phyloP scores from a whole-genome alignment of 495 filamentous ascomycete species.

The Terfezia boudieri region DNA sequence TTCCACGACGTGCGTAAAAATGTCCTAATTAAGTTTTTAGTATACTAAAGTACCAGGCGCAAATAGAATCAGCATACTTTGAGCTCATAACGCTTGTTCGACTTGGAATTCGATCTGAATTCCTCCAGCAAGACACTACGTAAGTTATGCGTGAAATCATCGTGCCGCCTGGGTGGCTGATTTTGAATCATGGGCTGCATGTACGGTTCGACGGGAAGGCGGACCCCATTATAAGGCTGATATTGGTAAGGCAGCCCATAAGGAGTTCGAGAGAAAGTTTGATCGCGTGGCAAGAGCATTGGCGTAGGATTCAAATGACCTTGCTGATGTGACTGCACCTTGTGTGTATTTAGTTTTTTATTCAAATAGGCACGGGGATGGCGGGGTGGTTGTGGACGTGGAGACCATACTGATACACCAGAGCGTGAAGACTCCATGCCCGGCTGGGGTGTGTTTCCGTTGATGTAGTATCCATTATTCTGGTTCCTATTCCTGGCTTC shows the following conservation, averaged over 20 bases:
- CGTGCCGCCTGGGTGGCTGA: slow-evolving; percentile 31
- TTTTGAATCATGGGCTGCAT: slow-evolving; percentile 25
- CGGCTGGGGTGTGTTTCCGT: slow-evolving; percentile 27
- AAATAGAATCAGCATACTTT: slow-evolving; percentile 30
- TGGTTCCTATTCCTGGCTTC: slow-evolving; percentile 24
- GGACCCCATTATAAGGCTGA: slow-evolving; percentile 15
- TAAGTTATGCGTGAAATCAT: slow-evolving; percentile 39
- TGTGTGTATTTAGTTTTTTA: not conserved
- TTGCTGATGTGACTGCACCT: too few species aligned
- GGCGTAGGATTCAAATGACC: not conserved
- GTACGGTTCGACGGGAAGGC: slow-evolving; percentile 19
- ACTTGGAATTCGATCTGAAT: slow-evolving; percentile 52
- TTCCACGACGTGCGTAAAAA: slow-evolving; percentile 74
- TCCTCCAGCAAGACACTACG: slow-evolving; percentile 58
- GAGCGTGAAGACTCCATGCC: slow-evolving; percentile 24
- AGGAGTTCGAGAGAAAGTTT: slow-evolving; percentile 7
- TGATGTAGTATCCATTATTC: slow-evolving; percentile 36
- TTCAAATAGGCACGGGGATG: not conserved
- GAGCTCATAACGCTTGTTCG: slow-evolving; percentile 60
- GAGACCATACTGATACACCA: slow-evolving; percentile 23
- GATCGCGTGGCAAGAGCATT: slow-evolving; percentile 5
- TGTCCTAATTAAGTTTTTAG: slow-evolving; percentile 34
- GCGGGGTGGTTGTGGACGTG: slow-evolving; percentile 21
- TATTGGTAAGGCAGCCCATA: slow-evolving; percentile 22
- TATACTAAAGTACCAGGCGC: not conserved